Evolutionary conservation across 2,329 filamentous ascomycete genomes (phyloP).

Genomic region (Calonectria hongkongensis): DNA sequence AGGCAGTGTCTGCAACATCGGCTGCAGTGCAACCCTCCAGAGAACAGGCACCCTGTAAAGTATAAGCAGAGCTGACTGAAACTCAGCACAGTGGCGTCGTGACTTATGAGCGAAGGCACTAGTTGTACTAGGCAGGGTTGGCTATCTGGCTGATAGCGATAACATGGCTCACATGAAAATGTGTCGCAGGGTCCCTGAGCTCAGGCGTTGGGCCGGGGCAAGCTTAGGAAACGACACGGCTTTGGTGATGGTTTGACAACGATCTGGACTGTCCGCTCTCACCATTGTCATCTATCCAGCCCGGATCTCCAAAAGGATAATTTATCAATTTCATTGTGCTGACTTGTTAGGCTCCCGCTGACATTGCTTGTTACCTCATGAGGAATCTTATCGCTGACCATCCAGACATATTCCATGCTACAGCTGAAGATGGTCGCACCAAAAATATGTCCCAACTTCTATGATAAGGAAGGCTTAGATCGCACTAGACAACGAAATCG

Average conservation of each 20-base stretch:
- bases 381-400: constrained; percentile 30
- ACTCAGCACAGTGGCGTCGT: constrained; percentile 2
- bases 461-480: background rate
- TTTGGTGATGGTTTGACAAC: constrained; percentile 38
- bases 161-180: constrained; percentile 30
- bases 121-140: constrained; percentile 13
- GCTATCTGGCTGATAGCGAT: constrained; percentile 24
- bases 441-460: background rate
- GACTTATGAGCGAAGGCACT: constrained; percentile 25
- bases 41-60: background rate
- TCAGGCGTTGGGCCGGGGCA: constrained; percentile 10
- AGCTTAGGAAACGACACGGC: constrained; percentile 26
- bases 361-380: constrained; percentile 22
- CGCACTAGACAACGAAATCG: constrained; percentile 12
- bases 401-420: constrained; percentile 25
- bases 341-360: constrained; percentile 29
- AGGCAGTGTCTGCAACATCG: constrained; percentile 3
- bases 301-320: background rate
- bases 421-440: background rate
- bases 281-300: background rate
- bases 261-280: constrained; percentile 23
- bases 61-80: background rate
- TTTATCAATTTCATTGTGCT: constrained; percentile 11
- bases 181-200: constrained; percentile 33
- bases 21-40: constrained; percentile 22